Percentiles rank a stretch among this genome's conserved stretches.
Conservation (phyloP, 2,329 filamentous ascomycete species). For the Epichloe sp. region DNA sequence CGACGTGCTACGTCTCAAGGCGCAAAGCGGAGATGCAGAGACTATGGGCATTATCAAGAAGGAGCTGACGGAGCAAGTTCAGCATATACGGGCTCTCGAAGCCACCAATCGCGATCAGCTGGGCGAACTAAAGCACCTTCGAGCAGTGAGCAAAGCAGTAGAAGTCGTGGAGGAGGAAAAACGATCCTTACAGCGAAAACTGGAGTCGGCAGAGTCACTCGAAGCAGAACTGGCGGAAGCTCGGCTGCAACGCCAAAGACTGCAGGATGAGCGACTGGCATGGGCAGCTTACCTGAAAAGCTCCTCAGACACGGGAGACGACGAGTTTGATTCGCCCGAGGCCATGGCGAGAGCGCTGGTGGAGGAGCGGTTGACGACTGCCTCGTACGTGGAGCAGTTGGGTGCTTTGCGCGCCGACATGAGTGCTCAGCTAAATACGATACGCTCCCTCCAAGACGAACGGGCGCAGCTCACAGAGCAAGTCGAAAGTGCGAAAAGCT, state of each 20-base stretch:
- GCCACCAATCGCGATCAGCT: constrained; percentile 66
- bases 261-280: constrained; percentile 76
- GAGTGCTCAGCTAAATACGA: constrained; percentile 60
- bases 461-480: constrained; percentile 51
- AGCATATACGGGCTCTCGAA: constrained; percentile 80
- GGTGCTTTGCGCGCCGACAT: constrained; percentile 70
- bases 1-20: constrained; percentile 71
- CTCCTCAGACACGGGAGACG: constrained; percentile 45
- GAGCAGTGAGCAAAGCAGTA: constrained; percentile 72
- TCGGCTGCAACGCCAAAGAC: constrained; percentile 66
- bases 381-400: constrained; percentile 66
- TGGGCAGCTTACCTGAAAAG: constrained; percentile 79
- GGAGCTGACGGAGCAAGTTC: constrained; percentile 81
- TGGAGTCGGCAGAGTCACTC: constrained; percentile 61
- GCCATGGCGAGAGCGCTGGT: constrained; percentile 74
- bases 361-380: constrained; percentile 66
- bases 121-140: constrained; percentile 66
- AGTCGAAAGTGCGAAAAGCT: constrained; percentile 53
- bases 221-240: constrained; percentile 68
- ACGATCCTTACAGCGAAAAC: constrained; percentile 60
- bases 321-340: constrained; percentile 79
- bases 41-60: constrained; percentile 74
- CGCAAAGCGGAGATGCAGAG: constrained; percentile 75
- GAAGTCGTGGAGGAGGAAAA: constrained; percentile 96
- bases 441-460: constrained; percentile 59